phyloP scores from a whole-genome alignment of 495 filamentous ascomycete genomes.

The Podospora bellae-mahoneyi region DNA sequence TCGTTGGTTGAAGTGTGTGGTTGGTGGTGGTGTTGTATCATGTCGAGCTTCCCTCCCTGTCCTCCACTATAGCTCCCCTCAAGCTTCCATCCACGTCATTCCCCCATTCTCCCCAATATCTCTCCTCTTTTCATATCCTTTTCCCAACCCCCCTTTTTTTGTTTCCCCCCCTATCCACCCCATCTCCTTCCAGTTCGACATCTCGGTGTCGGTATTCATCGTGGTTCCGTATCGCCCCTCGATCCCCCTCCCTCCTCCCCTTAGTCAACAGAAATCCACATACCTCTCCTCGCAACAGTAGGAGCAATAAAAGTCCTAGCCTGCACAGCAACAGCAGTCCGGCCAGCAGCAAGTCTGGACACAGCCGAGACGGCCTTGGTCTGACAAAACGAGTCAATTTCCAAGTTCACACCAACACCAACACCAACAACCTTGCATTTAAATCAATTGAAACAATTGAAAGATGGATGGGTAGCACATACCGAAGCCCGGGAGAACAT shows the following conservation, averaged over 20 bases:
- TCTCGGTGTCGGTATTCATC: neutral
- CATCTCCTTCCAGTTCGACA: neutral
- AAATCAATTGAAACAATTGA: constrained; percentile 13
- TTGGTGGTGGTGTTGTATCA: constrained; percentile 16
- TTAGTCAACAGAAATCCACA: constrained; percentile 33
- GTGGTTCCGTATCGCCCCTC: constrained; percentile 17
- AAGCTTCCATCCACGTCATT: neutral
- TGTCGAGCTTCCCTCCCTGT: neutral
- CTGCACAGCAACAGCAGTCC: constrained; percentile 62
- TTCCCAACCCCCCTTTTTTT: neutral
- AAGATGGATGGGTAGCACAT: constrained; percentile 27
- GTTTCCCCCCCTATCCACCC: neutral
- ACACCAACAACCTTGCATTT: no score
- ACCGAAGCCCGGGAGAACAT: constrained; percentile 71
- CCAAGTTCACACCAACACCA: neutral
- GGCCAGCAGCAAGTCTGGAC: constrained; percentile 65
- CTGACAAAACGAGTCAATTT: constrained; percentile 31
- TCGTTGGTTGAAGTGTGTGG: neutral
- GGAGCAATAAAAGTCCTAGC: constrained; percentile 79
- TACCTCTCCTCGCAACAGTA: constrained; percentile 72
- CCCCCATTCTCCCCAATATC: neutral
- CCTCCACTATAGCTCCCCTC: constrained; percentile 7
- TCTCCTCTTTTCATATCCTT: neutral
- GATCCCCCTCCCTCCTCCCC: neutral
- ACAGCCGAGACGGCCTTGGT: constrained; percentile 62